phyloP scores from a whole-genome alignment of 2,329 filamentous ascomycete species.

The Hymenotorrendiella dingleyae region DNA sequence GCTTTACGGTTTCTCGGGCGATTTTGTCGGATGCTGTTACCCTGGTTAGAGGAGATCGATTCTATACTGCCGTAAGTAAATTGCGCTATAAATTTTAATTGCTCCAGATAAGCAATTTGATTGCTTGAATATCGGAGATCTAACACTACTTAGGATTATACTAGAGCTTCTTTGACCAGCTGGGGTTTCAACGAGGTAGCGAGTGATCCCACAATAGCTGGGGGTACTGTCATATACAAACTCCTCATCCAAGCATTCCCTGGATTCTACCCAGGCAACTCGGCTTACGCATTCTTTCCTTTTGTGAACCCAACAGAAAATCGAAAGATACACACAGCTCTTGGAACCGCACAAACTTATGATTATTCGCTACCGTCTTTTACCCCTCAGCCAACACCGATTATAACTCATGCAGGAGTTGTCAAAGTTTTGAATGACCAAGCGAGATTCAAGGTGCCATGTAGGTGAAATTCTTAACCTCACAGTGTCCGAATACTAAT shows the following conservation, averaged over 20 bases:
- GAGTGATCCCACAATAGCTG: background rate
- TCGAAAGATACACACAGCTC: background rate
- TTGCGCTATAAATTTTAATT: no score
- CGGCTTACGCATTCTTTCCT: background rate
- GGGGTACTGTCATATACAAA: background rate
- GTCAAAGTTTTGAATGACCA: background rate
- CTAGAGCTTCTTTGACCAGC: slow-evolving; percentile 2
- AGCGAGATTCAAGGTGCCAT: background rate
- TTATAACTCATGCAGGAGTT: background rate
- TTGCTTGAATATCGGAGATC: slow-evolving; percentile 41
- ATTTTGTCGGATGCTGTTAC: slow-evolving; percentile 52
- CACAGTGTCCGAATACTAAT: no score
- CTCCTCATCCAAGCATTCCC: background rate
- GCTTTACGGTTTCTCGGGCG: slow-evolving; percentile 45
- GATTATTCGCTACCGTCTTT: background rate
- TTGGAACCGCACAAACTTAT: background rate
- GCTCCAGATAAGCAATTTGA: no score
- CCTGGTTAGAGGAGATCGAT: slow-evolving; percentile 48
- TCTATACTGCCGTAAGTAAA: no score
- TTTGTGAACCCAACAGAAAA: background rate
- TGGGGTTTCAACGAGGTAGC: background rate
- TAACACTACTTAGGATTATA: background rate
- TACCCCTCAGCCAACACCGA: background rate
- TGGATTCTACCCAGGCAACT: background rate
- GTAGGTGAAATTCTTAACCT: no score